Evolutionary conservation across 2,329 filamentous ascomycete species (phyloP), one percentile per base, ranked within the genome.

Genomic region (Trichoderma sp.): DNA sequence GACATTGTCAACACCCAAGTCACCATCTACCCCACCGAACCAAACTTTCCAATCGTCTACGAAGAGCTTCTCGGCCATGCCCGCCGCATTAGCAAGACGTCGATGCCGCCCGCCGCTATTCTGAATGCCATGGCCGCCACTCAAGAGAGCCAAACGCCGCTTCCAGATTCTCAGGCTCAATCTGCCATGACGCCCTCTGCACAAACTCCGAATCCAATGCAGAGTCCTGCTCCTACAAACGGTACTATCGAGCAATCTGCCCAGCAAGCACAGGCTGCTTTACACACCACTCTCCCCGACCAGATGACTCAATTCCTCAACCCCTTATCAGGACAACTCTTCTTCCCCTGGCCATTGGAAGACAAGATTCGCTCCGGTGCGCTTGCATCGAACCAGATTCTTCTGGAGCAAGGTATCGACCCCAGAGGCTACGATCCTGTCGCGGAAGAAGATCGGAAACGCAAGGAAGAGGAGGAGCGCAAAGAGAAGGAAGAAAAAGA

Each of bases 81-180:
- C 26, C 91, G 91, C 57, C 90, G 91, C 74, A 96, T 97, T 77
- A 92, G 91, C 79, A 92, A 91, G 79, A 94, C 91, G 74, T 95
- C 93, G 0, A 86, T 94, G 13, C 93, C 93, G 0, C 91, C 91
- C 0, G 88, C 88, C 0, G 83, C 83, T 61, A 83, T 84, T 63
- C 80, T 84, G 13, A 85, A 85, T 73, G 79, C 81, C 26, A 70
- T 82, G 23, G 76, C 79, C 23, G 72, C 79, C 1, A 73, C 76
- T 4, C 77, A 79, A 1, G 79, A 77, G 15, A 73, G 63, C 6
- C 79, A 80, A 62, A 81, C 79, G 0, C 80, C 81, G 4, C 72
- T 74, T 8, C 76, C 76, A 3, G 80, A 81, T 6, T 77, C 78
- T 1, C 77, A 80, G 67, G 71, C 76, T 2, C 77, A 76, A 39